phyloP scores from a whole-genome alignment of 75 land plant genomes.

The Adiantum capillusveneris region DNA sequence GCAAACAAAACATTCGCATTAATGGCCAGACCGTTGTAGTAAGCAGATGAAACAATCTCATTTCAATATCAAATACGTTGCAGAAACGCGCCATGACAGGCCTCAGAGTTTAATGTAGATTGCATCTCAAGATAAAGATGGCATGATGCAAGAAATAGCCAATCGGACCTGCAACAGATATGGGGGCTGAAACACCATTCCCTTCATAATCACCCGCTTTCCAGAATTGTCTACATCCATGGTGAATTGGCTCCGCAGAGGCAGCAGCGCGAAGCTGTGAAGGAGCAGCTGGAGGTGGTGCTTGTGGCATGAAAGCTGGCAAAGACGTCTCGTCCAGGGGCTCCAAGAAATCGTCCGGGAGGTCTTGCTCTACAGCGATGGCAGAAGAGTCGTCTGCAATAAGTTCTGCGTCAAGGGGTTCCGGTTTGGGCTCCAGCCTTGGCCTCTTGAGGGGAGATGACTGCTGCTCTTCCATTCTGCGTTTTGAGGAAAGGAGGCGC shows the following conservation, averaged over 20 bases:
- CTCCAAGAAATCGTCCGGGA: slow-evolving; percentile 42
- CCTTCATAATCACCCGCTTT: slow-evolving; percentile 30
- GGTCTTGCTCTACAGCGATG: not conserved
- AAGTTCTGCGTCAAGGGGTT: not conserved
- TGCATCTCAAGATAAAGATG: too few relatives aligned
- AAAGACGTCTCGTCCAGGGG: slow-evolving; percentile 16
- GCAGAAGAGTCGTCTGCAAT: slow-evolving; percentile 1
- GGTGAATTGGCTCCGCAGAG: not conserved
- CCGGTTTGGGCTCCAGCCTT: not conserved
- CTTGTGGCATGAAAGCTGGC: not conserved
- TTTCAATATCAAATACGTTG: too few relatives aligned
- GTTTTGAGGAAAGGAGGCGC: too few relatives aligned
- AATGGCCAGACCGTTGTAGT: too few relatives aligned
- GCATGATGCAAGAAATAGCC: too few relatives aligned
- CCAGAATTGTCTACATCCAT: slow-evolving; percentile 24
- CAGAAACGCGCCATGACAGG: too few relatives aligned
- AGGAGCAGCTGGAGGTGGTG: not conserved
- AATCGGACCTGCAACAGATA: not conserved
- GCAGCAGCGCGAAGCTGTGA: not conserved
- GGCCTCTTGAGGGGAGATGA: not conserved
- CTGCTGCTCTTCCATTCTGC: not conserved
- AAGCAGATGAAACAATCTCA: too few relatives aligned
- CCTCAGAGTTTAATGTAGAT: too few relatives aligned
- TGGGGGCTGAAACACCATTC: not conserved
- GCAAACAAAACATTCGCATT: too few relatives aligned